Evolutionary conservation across 352 stramenopile genomes (phyloP), one percentile per base, ranked within the genome.

Genomic region (Saprolegnia diclina): DNA sequence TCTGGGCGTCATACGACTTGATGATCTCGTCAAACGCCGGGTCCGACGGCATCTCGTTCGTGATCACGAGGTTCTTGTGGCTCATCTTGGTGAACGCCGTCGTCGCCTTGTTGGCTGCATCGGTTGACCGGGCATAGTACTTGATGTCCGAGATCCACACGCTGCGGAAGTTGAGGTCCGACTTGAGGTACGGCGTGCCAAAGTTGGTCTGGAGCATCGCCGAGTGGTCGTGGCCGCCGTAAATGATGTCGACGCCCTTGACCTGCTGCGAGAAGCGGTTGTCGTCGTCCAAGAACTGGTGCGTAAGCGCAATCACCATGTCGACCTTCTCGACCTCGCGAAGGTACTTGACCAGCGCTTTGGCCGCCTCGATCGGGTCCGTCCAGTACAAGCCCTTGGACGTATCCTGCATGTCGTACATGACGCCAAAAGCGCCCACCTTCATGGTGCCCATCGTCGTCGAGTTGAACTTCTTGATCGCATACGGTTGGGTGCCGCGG

Each of bases 161-260:
- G 40, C 80, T 82, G 22, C 79, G 81, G 73, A 91, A 90, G 70
- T 91, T 77, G 32, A 87, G 81, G 48, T 89, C 83, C 2, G 81
- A 64, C 73, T 92, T 92, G 56, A 90, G 61, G 74, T 90, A 92
- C 69, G 84, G 81, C 56, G 82, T 79, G 52, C 80, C 80, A 64
- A 76, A 90, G 69, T 85, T 85, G 55, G 75, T 89, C 71, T 92
- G 82, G 56, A 89, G 66, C 79, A 90, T 92, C 6, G 76, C 83
- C 54, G 73, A 76, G 75, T 92, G 84, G 73, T 90, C 84, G 70
- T 91, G 83, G 26, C 83, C 83, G 29, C 75, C 83, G 54, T 86
- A 77, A 67, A 91, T 91, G 14, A 91, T 71, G 71, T 87, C 72
- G 19, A 92, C 78, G 46, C 77, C 82, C 6, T 65, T 59, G 29